A percentile compares a stretch with the other conserved stretches of the same genome.
Evolutionary conservation across 805 yeast species (phyloP).

Genomic region (Candida rishiriensis): DNA sequence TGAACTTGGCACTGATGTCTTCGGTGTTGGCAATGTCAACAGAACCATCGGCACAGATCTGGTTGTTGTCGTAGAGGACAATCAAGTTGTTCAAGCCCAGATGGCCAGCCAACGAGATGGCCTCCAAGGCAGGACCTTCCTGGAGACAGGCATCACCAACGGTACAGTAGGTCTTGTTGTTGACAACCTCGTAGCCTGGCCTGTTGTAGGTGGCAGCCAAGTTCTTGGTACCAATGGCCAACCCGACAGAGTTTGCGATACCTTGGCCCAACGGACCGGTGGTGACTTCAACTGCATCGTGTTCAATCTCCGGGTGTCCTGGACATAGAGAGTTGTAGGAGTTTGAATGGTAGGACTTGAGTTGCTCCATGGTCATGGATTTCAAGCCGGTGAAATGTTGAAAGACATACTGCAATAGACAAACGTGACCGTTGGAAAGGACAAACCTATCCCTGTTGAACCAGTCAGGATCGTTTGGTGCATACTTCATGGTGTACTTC

Average conservation of each 20-base stretch:
- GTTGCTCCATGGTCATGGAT: slow-evolving; percentile 69
- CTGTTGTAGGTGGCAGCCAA: slow-evolving; percentile 90
- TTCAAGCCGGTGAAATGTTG: slow-evolving; percentile 84
- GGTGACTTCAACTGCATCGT: slow-evolving; percentile 93
- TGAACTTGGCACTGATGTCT: slow-evolving; percentile 80
- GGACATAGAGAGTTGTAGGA: slow-evolving; percentile 88
- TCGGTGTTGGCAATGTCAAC: slow-evolving; percentile 90
- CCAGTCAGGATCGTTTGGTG: slow-evolving; percentile 90
- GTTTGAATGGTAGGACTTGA: slow-evolving; percentile 70
- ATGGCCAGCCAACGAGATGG: slow-evolving; percentile 94
- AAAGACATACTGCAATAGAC: slow-evolving; percentile 81
- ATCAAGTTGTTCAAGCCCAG: slow-evolving; percentile 87
- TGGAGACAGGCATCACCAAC: slow-evolving; percentile 97
- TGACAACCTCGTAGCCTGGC: slow-evolving; percentile 69
- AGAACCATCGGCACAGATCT: slow-evolving; percentile 93
- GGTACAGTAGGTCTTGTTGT: slow-evolving; percentile 72
- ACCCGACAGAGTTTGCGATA: slow-evolving; percentile 91
- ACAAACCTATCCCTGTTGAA: slow-evolving; percentile 94
- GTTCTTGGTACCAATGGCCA: slow-evolving; percentile 91
- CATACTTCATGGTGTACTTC: slow-evolving; percentile 69
- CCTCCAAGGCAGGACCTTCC: slow-evolving; percentile 97
- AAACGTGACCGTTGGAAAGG: slow-evolving; percentile 94
- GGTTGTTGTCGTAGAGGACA: slow-evolving; percentile 94
- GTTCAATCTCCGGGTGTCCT: slow-evolving; percentile 94
- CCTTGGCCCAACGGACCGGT: slow-evolving; percentile 99